Conservation (phyloP, 2,329 filamentous ascomycete species). For the Oidium heveae region DNA sequence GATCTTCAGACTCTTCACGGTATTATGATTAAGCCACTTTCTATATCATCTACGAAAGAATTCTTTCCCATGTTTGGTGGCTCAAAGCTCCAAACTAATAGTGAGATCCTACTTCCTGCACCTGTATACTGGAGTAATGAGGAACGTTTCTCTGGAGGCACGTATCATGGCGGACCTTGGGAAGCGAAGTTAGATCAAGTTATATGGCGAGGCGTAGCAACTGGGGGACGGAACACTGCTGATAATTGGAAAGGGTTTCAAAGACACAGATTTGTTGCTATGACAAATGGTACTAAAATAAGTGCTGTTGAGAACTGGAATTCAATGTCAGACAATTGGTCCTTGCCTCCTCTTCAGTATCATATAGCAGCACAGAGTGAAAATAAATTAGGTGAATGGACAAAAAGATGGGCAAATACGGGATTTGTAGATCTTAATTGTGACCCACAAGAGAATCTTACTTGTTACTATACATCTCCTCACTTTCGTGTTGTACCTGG, state of each 20-base stretch:
- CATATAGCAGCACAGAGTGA: conserved; percentile 18
- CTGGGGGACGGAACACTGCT: conserved; percentile 26
- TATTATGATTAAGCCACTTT: conserved; percentile 28
- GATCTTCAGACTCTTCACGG: conserved; percentile 28
- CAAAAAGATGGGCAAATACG: conserved; percentile 12
- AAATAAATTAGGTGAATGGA: conserved; percentile 18
- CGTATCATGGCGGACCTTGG: conserved; percentile 29
- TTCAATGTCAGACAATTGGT: conserved; percentile 24
- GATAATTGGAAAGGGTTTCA: conserved; percentile 29
- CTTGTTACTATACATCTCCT: conserved; percentile 19
- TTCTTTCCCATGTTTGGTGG: conserved; percentile 35
- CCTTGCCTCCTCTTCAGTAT: conserved; percentile 23
- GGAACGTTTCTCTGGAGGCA: conserved; percentile 31
- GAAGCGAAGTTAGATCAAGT: conserved; percentile 26
- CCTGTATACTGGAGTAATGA: conserved; percentile 37
- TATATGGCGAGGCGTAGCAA: conserved; percentile 40
- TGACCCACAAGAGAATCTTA: conserved; percentile 19
- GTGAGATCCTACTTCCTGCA: conserved; percentile 37
- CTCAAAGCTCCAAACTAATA: conserved; percentile 35
- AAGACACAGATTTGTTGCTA: conserved; percentile 29
- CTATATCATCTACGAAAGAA: conserved; percentile 24
- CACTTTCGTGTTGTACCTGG: conserved; percentile 19
- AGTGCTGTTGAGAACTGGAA: conserved; percentile 13
- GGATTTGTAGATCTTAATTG: conserved; percentile 20
- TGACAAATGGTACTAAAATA: conserved; percentile 23